Conservation (phyloP, 78 protist species). For the Dictyostelium capitatum region DNA sequence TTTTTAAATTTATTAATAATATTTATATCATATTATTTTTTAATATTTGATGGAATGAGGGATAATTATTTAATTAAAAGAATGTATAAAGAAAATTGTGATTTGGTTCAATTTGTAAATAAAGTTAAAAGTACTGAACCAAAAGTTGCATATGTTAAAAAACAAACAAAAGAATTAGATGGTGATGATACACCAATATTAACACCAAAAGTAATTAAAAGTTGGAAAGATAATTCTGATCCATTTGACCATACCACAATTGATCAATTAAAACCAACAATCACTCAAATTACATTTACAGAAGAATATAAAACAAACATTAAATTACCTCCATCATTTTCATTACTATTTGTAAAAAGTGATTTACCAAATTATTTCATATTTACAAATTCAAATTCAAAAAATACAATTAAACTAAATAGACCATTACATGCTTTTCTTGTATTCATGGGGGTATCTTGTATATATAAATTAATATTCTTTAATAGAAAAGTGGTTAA, state of each 20-base stretch:
- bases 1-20: neutral
- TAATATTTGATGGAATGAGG: conserved; percentile 6
- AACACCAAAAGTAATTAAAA: neutral
- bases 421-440: neutral
- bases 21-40: neutral
- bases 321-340: neutral
- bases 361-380: neutral
- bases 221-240: neutral
- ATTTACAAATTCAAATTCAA: neutral
- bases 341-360: neutral
- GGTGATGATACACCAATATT: neutral
- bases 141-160: neutral
- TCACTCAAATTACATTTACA: neutral
- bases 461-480: neutral
- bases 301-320: neutral
- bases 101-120: neutral
- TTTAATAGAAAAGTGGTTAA: too few relatives aligned
- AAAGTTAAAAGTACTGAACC: neutral
- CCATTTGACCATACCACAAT: neutral
- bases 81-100: neutral
- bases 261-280: neutral
- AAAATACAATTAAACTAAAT: neutral
- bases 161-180: neutral
- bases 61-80: conserved; percentile 8
- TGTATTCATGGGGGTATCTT: neutral